Percentiles rank a stretch among this genome's conserved stretches.
Evolutionary conservation across 1,284 basidiomycete species (phyloP).

Genomic region (Golubevia sp.): DNA sequence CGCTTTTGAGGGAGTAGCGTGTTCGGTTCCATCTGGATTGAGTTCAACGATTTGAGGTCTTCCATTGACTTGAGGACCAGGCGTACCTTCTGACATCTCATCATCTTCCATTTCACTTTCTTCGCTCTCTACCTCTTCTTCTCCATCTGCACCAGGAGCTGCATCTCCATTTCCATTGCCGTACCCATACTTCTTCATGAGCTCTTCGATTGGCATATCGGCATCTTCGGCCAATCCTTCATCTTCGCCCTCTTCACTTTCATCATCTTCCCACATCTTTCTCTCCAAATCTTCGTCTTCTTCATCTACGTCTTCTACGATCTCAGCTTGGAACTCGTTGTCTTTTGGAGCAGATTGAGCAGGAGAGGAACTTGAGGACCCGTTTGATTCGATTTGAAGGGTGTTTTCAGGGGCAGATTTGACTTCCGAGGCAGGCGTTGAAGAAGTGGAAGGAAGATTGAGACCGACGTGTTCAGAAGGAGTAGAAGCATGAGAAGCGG

Average conservation of each 20-base stretch:
- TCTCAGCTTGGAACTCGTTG: slow-evolving; percentile 45
- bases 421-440: slow-evolving; percentile 1
- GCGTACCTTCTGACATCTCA: background rate
- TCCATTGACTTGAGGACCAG: too few species aligned
- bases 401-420: slow-evolving; percentile 3
- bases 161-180: slow-evolving; percentile 5
- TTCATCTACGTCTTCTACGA: slow-evolving; percentile 61
- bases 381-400: background rate
- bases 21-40: slow-evolving; percentile 9
- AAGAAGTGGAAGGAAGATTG: slow-evolving; percentile 50
- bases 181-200: slow-evolving; percentile 65
- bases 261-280: slow-evolving; percentile 53
- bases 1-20: slow-evolving; percentile 7
- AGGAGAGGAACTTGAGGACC: too few species aligned
- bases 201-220: slow-evolving; percentile 66
- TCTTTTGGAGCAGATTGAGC: slow-evolving; percentile 19
- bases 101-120: slow-evolving; percentile 4
- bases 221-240: slow-evolving; percentile 66
- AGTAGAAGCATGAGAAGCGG: slow-evolving; percentile 11
- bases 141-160: too few species aligned
- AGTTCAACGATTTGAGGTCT: background rate
- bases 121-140: slow-evolving; percentile 12
- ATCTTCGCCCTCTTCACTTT: slow-evolving; percentile 64
- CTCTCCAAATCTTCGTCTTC: slow-evolving; percentile 63
- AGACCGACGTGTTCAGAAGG: slow-evolving; percentile 16